Evolutionary conservation across 139 green algal species (phyloP), one percentile per base, ranked within the genome.

Genomic region (Ettlia oleoabundans): DNA sequence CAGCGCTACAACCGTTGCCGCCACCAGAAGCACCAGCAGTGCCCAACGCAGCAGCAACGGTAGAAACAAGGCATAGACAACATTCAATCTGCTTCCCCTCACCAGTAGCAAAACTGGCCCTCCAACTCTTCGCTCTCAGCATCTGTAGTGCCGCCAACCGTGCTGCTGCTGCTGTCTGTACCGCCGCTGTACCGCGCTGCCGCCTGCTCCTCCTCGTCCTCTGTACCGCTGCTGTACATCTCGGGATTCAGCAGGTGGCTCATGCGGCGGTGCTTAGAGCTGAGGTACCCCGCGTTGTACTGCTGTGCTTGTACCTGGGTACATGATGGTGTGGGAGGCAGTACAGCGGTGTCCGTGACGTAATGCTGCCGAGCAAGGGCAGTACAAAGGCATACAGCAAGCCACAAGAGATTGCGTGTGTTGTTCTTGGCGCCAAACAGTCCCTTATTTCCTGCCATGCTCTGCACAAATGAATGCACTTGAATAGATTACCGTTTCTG

Each of bases 211-310:
- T 47, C 43, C 33, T 61, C 58, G 1, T 76, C 64, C 41, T 83
- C 77, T 7, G 13, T 30, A 32, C 55, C 58, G 26, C 19, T 30
- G 4, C 22, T 55, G 55, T 71, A 69, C 15, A 68, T 28, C 21
- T 37, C 32, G 9, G 35, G 32, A 15, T 63, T 74, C 41, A 91
- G 67, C 28, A 88, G 38, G 81, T 93, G 90, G 2, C 66, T 26
- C 87, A 92, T 92, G 42, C 89, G 85, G 1, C 62, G 40, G 61
- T 89, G 62, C 78, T 94, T 94, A 1, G 86, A 82, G 10, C 58
- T 68, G 38, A 94, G 84, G 73, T 94, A 94, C 43, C 80, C 84
- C 40, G 82, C 52, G 82, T 95, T 98, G 89, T 91, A 91, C 66
- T 92, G 66, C n/a, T 94, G 92, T 0, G 91, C 84, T 33, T 91